Conservation (phyloP, 441 rosid species). For the Jatropha multifida region DNA sequence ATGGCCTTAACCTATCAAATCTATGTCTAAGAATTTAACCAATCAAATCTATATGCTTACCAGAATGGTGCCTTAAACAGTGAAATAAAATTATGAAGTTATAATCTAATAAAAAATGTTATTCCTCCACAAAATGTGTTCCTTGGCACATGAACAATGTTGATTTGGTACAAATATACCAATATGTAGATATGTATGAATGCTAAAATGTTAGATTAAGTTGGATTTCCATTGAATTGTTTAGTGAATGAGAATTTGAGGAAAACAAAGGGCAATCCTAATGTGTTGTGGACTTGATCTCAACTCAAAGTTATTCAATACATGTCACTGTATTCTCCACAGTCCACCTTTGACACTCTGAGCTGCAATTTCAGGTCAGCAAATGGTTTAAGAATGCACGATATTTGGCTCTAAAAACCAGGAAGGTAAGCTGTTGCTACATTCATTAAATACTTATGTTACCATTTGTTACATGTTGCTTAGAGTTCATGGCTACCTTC, state of each 20-base stretch:
- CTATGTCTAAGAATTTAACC: background rate
- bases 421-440: slow-evolving; percentile 57
- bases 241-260: background rate
- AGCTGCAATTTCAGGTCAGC: slow-evolving; percentile 67
- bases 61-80: background rate
- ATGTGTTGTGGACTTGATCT: background rate
- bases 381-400: slow-evolving; percentile 99
- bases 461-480: background rate
- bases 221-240: background rate
- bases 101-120: no score
- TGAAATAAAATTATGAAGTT: background rate
- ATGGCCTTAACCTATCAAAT: slow-evolving; percentile 17
- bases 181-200: no score
- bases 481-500: no score
- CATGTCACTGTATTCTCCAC: background rate
- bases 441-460: background rate
- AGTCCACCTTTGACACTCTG: slow-evolving; percentile 17
- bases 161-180: no score
- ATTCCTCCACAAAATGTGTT: no score
- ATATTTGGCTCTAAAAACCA: slow-evolving; percentile 69
- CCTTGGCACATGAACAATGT: no score
- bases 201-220: no score
- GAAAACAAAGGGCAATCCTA: background rate
- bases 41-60: no score
- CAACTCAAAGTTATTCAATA: background rate